These are phyloP conservation scores for Candida nanaspora DNA, from an alignment of 805 yeast genomes.

Conservation along the genomic window DNA sequence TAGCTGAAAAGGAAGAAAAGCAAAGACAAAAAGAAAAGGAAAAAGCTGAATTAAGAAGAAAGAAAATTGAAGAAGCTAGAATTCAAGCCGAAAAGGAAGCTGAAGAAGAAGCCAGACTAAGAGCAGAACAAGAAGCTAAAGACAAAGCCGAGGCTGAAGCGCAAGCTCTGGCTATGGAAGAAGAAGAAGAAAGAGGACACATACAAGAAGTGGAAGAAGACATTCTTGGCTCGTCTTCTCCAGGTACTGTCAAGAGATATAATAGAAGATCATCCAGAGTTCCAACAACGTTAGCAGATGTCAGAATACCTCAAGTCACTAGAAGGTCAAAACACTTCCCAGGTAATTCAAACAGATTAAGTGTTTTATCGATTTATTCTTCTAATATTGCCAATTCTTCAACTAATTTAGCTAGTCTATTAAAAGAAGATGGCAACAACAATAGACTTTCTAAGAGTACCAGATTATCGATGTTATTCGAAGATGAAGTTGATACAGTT, in stretches of 20 bases:
- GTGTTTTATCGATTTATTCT: conserved; percentile 67
- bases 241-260: conserved; percentile 4
- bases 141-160: conserved; percentile 6
- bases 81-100: not conserved
- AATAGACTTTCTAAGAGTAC: conserved; percentile 13
- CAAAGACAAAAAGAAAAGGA: conserved; percentile 16
- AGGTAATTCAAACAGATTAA: conserved; percentile 56
- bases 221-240: not conserved
- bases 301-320: conserved; percentile 63
- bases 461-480: conserved; percentile 21
- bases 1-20: conserved; percentile 21
- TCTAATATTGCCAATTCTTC: conserved; percentile 48
- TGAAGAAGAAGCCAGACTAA: not conserved
- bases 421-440: conserved; percentile 16
- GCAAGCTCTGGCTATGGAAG: too few species aligned
- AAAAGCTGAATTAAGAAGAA: conserved; percentile 6
- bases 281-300: conserved; percentile 52
- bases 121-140: not conserved
- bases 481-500: conserved; percentile 19
- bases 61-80: conserved; percentile 2
- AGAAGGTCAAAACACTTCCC: conserved; percentile 60
- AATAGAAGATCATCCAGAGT: conserved; percentile 19
- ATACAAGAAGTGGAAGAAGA: not conserved
- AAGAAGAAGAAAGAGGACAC: too few species aligned
- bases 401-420: conserved; percentile 44